phyloP scores from a whole-genome alignment of 1,284 basidiomycete species.

The Leccinum variabile region DNA sequence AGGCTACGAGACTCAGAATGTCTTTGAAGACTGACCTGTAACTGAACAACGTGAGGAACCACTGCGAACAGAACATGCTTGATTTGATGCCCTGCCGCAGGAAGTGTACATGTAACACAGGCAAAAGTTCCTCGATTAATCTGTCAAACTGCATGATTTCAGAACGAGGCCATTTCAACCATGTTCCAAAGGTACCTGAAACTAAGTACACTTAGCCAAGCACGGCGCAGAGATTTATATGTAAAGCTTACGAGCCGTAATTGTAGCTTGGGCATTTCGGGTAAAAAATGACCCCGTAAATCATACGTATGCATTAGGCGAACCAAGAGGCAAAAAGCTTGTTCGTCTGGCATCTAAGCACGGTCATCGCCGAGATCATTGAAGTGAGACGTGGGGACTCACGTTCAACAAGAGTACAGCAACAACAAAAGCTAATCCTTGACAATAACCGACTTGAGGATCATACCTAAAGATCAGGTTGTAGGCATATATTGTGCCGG shows the following conservation, averaged over 20 bases:
- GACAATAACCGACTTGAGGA: constrained; percentile 94
- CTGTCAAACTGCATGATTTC: constrained; percentile 77
- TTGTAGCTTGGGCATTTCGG: constrained; percentile 97
- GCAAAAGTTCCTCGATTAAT: constrained; percentile 87
- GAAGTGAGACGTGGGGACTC: constrained; percentile 29
- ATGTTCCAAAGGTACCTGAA: constrained; percentile 39
- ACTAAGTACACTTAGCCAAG: constrained; percentile 36
- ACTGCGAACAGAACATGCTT: constrained; percentile 96
- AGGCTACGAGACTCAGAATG: background rate
- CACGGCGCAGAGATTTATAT: background rate
- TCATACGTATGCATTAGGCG: constrained; percentile 98
- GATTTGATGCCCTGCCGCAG: constrained; percentile 92
- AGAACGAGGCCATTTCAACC: constrained; percentile 7
- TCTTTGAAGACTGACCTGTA: constrained; percentile 53
- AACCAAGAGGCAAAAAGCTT: constrained; percentile 96
- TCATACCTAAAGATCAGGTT: constrained; percentile 66
- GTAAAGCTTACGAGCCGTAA: constrained; percentile 69
- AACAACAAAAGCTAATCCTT: constrained; percentile 94
- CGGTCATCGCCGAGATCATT: constrained; percentile 8
- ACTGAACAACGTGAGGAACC: constrained; percentile 98
- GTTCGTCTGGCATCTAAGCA: constrained; percentile 95
- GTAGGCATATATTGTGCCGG: constrained; percentile 11
- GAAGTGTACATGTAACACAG: constrained; percentile 90
- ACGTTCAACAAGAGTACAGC: constrained; percentile 92
- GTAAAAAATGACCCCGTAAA: constrained; percentile 92